phyloP scores from a whole-genome alignment of 2,329 filamentous ascomycete genomes.

The Microsporum audouinii region DNA sequence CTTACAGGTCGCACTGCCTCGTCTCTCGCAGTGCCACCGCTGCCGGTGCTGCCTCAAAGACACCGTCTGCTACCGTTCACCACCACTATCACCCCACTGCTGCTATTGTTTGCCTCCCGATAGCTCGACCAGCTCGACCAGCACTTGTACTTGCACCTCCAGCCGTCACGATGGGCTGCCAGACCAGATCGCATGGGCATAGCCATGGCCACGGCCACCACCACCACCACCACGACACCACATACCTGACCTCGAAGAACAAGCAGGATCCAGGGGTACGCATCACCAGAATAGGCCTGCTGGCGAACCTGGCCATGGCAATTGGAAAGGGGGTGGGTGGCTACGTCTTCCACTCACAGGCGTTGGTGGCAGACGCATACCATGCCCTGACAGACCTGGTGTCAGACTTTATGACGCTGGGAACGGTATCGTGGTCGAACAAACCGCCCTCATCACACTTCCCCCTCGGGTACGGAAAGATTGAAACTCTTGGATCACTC shows the following conservation, averaged over 20 bases:
- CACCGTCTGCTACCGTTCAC: background rate
- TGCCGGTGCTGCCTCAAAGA: background rate
- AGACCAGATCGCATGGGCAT: slow-evolving; percentile 34
- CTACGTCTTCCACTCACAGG: slow-evolving; percentile 88
- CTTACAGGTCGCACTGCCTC: background rate
- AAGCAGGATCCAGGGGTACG: slow-evolving; percentile 87
- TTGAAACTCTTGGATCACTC: slow-evolving; percentile 89
- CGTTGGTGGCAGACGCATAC: slow-evolving; percentile 85
- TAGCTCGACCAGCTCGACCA: slow-evolving; percentile 3
- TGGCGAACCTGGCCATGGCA: slow-evolving; percentile 88
- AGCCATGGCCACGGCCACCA: slow-evolving; percentile 46
- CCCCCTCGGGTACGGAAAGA: slow-evolving; percentile 86
- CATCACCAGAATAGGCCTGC: slow-evolving; percentile 80
- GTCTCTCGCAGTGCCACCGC: background rate
- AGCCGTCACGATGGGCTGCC: slow-evolving; percentile 28
- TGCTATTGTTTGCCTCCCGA: background rate
- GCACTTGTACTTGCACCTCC: background rate
- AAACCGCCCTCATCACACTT: slow-evolving; percentile 73
- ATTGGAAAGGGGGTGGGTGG: slow-evolving; percentile 85
- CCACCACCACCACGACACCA: slow-evolving; percentile 74
- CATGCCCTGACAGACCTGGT: slow-evolving; percentile 92
- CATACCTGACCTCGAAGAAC: slow-evolving; percentile 67
- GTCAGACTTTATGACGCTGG: slow-evolving; percentile 85
- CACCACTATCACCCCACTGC: background rate
- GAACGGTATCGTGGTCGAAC: slow-evolving; percentile 87